Base-by-base conservation (phyloP, 371 early-diverging fungal species). In the Mucor irregularis region DNA sequence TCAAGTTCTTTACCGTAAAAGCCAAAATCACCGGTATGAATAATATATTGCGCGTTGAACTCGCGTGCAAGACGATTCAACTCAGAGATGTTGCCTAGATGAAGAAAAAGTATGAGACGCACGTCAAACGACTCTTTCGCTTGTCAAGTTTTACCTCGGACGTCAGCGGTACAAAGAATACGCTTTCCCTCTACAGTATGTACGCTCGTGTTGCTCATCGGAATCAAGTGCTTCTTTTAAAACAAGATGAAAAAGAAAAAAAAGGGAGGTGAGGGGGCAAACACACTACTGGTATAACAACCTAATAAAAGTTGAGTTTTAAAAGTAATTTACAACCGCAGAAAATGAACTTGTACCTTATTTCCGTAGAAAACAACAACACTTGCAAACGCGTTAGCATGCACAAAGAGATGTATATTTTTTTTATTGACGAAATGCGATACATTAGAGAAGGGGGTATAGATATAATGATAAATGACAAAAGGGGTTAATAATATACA, bases 1-100 rank as follows among this genome's bases (percentile, higher is more conserved):
- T 22, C 8, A 9, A 30, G 0, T 38, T 11, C 2, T 29, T 61
- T 72, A 82, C 87, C 85, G 69, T 83, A 84, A 56, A 87, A 85
- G 25, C 85, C 84, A 62, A 87, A 87, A 53, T 85, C 84, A 26
- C 87, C 87, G n/a, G 85, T 82, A 49, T 87, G 87, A 35, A 87
- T 82, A 42, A 87, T 74, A 56, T 74, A 67, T 22, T 79, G 69
- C 19, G 87, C 85, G 43, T 78, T 76, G 11, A 80, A 72, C 37
- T 81, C 80, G 45, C 80, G 79, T 42, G 83, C 85, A 33, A 87
- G 73, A 39, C 71, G 62, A 47, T 87, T 83, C n/a, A 87, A 63
- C 62, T 82, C 81, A 22, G 85, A 81, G 25, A 87, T 73, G 38
- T 83, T 75, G 33, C 87, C 87, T 81, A 45, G 25, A 19, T 29